Conservation (phyloP, 2,329 filamentous ascomycete genomes). For the Drechslera avenae region DNA sequence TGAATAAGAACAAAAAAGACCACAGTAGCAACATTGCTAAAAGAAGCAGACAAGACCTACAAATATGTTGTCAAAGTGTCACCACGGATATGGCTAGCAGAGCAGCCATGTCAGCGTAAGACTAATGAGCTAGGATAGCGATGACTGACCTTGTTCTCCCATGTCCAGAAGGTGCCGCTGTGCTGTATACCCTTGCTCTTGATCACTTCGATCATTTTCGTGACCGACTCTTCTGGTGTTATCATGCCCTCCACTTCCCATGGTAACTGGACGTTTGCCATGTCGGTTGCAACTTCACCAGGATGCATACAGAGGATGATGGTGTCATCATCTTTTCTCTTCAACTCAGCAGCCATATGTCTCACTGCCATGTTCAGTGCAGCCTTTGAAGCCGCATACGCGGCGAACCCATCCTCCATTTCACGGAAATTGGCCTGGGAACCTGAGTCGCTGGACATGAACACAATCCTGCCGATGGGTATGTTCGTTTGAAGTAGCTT, state of each 20-base stretch:
- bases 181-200: constrained; percentile 55
- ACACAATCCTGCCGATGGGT: constrained; percentile 56
- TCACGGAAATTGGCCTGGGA: constrained; percentile 58
- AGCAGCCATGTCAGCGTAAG: no score
- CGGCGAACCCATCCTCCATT: constrained; percentile 64
- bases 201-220: constrained; percentile 58
- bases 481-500: constrained; percentile 56
- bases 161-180: constrained; percentile 63
- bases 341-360: constrained; percentile 62
- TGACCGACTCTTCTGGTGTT: constrained; percentile 56
- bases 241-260: constrained; percentile 62
- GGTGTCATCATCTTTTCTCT: constrained; percentile 56
- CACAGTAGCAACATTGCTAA: no score
- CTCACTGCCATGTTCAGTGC: constrained; percentile 62
- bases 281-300: constrained; percentile 63
- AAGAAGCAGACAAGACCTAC: no score
- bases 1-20: no score
- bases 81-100: no score
- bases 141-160: constrained; percentile 55
- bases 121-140: no score
- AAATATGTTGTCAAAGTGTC: no score
- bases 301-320: constrained; percentile 62
- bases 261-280: constrained; percentile 58
- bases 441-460: constrained; percentile 64
- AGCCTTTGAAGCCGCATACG: constrained; percentile 62